Evolutionary conservation across 2,329 filamentous ascomycete species (phyloP), one percentile per base, ranked within the genome.

Genomic region (Chaetothyriales sp.): DNA sequence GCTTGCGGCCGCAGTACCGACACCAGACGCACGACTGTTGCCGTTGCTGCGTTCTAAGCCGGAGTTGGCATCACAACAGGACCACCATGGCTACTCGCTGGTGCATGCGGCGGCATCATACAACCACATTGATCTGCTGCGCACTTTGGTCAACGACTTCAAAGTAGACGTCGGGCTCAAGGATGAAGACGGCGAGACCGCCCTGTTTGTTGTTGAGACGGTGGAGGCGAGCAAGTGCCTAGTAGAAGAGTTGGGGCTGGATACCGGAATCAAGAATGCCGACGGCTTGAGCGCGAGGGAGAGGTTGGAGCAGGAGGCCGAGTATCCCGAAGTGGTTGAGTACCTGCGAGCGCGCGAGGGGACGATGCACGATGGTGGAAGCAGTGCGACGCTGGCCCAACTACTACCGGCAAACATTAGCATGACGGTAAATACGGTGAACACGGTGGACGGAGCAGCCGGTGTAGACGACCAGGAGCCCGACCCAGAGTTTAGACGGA

Each of bases 81-180:
- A 98, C 67, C 80, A 84, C 53, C 84, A 95, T 63, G 92, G 92
- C 61, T 98, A 98, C 71, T 94, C 88, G 46, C 79, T 96, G 22
- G 73, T 96, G 47, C 92, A 98, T 68, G 92, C 92, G 49, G 87
- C 90, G 15, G 83, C 86, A 18, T 95, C 89, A 59, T 98, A 96
- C 74, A 84, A 83, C 64, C 89, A 96, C 64, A 70, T 86, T 36
- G 78, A 84, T 50, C 80, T 98, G 15, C 76, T 95, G 15, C 82
- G 84, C 43, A 68, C 79, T 0, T 76, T 98, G 5, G 74, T 95
- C 25, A 73, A 73, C 46, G 85, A 90, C 32, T 86, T 89, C 67
- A 69, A 80, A 10, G 89, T 90, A 20, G 73, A 89, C 53, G 78
- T 88, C 46, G 83, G 95, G 64, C 72, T 95, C 49, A 78, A 77